These are phyloP conservation scores for Geotrichum australiense DNA, from an alignment of 1,139 yeast species.

Conservation along the genomic window DNA sequence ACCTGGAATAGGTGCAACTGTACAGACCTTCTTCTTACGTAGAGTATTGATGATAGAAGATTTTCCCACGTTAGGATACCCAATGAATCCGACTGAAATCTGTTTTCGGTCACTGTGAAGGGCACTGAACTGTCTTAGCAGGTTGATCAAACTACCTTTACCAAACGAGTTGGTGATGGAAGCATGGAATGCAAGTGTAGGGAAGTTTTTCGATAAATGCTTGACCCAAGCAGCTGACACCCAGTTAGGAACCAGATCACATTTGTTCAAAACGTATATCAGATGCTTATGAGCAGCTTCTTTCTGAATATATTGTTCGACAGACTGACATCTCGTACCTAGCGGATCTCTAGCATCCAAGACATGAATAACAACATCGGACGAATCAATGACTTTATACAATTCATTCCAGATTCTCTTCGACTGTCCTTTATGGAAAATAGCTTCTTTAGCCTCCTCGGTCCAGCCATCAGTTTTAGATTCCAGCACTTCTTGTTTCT, in stretches of 20 bases:
- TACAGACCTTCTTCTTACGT: slow-evolving; percentile 91
- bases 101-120: slow-evolving; percentile 91
- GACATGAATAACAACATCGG: slow-evolving; percentile 94
- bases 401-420: slow-evolving; percentile 98
- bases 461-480: slow-evolving; percentile 56
- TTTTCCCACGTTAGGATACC: slow-evolving; percentile 96
- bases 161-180: slow-evolving; percentile 96
- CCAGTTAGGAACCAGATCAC: slow-evolving; percentile 99
- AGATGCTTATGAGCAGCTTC: slow-evolving; percentile 97
- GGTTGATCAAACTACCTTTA: slow-evolving; percentile 90
- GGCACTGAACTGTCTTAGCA: slow-evolving; percentile 85
- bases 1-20: slow-evolving; percentile 97
- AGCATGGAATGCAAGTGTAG: slow-evolving; percentile 96
- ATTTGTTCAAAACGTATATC: slow-evolving; percentile 89
- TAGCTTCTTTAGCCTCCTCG: slow-evolving; percentile 88
- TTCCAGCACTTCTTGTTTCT: slow-evolving; percentile 59
- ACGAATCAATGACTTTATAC: slow-evolving; percentile 93
- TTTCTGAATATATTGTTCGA: slow-evolving; percentile 84
- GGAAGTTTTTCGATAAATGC: slow-evolving; percentile 82
- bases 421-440: slow-evolving; percentile 94
- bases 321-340: slow-evolving; percentile 91
- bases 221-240: slow-evolving; percentile 99
- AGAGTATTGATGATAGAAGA: slow-evolving; percentile 92
- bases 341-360: slow-evolving; percentile 96
- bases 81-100: slow-evolving; percentile 93